Evolutionary conservation across 352 stramenopile genomes (phyloP).

Genomic region (Globisporangium megalacanthum): DNA sequence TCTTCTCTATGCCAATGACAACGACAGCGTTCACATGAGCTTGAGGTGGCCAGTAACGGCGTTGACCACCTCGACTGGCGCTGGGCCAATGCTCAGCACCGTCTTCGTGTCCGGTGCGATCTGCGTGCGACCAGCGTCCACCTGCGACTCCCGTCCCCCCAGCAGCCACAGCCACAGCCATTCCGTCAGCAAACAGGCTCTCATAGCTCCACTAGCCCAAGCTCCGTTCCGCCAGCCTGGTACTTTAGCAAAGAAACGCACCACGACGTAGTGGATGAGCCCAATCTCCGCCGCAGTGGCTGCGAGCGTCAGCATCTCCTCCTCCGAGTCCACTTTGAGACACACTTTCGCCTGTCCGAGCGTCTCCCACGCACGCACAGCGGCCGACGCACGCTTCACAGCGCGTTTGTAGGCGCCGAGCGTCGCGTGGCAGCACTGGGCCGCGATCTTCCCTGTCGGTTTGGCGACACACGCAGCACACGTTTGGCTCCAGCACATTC

Average conservation of each 20-base stretch:
- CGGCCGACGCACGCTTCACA: conserved; percentile 65
- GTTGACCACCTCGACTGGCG: conserved; percentile 61
- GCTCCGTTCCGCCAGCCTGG: background rate
- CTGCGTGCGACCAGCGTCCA: conserved; percentile 80
- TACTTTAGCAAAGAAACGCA: conserved; percentile 17
- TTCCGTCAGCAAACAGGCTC: background rate
- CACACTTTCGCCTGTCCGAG: conserved; percentile 84
- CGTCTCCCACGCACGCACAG: conserved; percentile 73
- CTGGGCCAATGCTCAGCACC: conserved; percentile 74
- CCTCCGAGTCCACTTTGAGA: conserved; percentile 81
- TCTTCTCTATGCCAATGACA: background rate
- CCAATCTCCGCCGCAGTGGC: conserved; percentile 51
- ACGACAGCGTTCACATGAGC: conserved; percentile 50
- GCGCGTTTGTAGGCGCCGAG: conserved; percentile 94
- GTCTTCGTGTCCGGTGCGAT: conserved; percentile 85
- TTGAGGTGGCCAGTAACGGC: conserved; percentile 79
- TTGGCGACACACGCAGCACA: background rate
- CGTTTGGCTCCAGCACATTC: background rate
- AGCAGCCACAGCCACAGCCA: background rate
- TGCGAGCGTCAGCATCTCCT: conserved; percentile 69
- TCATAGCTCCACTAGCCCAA: too few species aligned
- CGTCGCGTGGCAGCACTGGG: conserved; percentile 88
- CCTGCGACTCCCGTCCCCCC: conserved; percentile 16
- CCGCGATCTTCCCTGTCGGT: conserved; percentile 69
- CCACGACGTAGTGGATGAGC: conserved; percentile 80